Percentiles rank a stretch among this genome's conserved stretches.
These are phyloP conservation scores for Fusarium keratoplasticum DNA, from an alignment of 2,329 filamentous ascomycete species.

Conservation along the genomic window DNA sequence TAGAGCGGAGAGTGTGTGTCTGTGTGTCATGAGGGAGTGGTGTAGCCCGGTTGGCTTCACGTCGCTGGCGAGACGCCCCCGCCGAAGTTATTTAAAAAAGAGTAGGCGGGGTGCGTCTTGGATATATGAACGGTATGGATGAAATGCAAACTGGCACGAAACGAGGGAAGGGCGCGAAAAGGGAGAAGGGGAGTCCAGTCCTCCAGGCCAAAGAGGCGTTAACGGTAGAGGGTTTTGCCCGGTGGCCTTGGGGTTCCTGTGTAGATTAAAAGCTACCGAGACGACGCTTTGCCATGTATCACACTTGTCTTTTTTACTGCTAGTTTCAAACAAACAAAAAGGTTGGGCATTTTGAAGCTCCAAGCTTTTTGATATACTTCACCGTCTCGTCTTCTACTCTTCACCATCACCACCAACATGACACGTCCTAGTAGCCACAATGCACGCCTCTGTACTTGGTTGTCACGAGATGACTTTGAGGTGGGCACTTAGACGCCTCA, in stretches of 20 bases:
- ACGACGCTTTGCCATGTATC: constrained; percentile 47
- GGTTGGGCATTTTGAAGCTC: constrained; percentile 37
- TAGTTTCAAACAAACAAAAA: constrained; percentile 35
- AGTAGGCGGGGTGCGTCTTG: constrained; percentile 31
- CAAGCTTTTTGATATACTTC: constrained; percentile 3
- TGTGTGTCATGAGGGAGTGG: constrained; percentile 22
- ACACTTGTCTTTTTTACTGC: constrained; percentile 38
- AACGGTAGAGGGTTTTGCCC: constrained; percentile 43
- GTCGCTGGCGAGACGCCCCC: constrained; percentile 34
- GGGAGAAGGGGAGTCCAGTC: constrained; percentile 25
- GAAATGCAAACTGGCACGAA: constrained; percentile 35
- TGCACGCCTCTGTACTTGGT: constrained; percentile 9
- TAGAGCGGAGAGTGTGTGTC: constrained; percentile 43
- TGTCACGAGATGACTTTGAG: constrained; percentile 1
- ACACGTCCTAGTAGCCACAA: neutral
- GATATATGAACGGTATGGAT: constrained; percentile 42
- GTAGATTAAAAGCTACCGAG: constrained; percentile 43
- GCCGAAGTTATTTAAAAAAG: constrained; percentile 35
- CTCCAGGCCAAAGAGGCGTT: constrained; percentile 43
- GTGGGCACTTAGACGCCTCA: neutral
- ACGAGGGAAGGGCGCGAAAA: constrained; percentile 7
- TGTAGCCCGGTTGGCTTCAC: constrained; percentile 45
- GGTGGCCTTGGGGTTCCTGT: constrained; percentile 39
- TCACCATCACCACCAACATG: neutral
- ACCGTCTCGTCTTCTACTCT: neutral